A percentile compares a stretch with the other conserved stretches of the same genome.
phyloP scores from a whole-genome alignment of 2,329 filamentous ascomycete species.

The Sarocladium oryzae region DNA sequence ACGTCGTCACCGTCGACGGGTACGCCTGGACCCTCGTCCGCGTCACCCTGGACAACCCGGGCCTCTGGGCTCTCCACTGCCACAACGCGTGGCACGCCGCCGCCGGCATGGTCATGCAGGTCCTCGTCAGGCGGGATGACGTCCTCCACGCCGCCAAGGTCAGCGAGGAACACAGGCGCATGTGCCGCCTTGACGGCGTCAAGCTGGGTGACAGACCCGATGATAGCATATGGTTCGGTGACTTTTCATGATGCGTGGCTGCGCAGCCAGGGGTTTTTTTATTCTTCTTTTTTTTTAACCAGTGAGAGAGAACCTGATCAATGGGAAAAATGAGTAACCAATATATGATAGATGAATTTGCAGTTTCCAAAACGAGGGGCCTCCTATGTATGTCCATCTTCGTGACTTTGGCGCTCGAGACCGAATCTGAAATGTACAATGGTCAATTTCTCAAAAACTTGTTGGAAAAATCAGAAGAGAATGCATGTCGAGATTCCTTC shows the following conservation, averaged over 20 bases:
- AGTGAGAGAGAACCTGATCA: too few species aligned
- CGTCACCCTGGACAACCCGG: conserved; percentile 50
- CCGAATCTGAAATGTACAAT: too few species aligned
- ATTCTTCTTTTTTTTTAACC: too few species aligned
- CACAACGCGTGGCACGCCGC: conserved; percentile 49
- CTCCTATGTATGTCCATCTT: too few species aligned
- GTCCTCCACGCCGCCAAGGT: not conserved
- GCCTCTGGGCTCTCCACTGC: conserved; percentile 45
- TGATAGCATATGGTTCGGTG: conserved; percentile 1
- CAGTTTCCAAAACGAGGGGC: too few species aligned
- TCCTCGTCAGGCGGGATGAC: not conserved
- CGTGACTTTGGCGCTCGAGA: too few species aligned
- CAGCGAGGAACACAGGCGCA: not conserved
- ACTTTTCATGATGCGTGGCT: not conserved
- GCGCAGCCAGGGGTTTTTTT: too few species aligned
- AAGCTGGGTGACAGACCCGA: not conserved
- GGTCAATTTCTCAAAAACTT: too few species aligned
- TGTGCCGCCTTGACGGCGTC: not conserved
- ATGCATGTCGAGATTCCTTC: too few species aligned
- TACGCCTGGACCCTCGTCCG: conserved; percentile 50
- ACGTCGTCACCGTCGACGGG: conserved; percentile 44
- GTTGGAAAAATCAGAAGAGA: too few species aligned
- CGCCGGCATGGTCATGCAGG: conserved; percentile 52
- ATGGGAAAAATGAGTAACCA: too few species aligned
- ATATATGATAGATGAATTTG: too few species aligned